phyloP scores from a whole-genome alignment of 2,329 filamentous ascomycete species.

The Eutypa lata region DNA sequence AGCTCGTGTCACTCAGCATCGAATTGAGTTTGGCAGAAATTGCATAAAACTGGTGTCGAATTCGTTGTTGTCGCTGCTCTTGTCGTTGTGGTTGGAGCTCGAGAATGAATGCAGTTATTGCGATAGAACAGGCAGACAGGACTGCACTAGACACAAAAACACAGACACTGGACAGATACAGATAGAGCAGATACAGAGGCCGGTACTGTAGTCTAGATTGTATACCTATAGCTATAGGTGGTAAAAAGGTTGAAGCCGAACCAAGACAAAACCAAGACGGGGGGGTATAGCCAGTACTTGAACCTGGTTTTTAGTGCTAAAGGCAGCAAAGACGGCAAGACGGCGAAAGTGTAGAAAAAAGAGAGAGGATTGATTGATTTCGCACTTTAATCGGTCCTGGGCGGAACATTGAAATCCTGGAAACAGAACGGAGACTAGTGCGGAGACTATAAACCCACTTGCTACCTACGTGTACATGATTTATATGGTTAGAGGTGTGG shows the following conservation, averaged over 20 bases:
- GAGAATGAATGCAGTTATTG: neutral
- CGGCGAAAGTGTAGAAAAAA: neutral
- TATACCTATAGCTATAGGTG: too few relatives aligned
- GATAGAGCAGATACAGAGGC: too few relatives aligned
- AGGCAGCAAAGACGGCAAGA: neutral
- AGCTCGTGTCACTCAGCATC: neutral
- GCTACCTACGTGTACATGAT: neutral
- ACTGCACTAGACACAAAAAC: neutral
- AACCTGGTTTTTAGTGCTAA: neutral
- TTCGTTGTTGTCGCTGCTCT: too few relatives aligned
- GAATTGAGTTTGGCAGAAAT: neutral
- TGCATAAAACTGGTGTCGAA: too few relatives aligned
- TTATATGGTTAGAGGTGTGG: neutral
- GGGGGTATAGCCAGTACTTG: neutral
- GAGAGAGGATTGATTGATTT: neutral
- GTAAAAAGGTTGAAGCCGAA: neutral
- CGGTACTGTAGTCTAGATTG: too few relatives aligned
- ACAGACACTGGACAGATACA: too few relatives aligned
- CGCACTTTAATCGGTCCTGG: neutral
- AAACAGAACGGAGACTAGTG: neutral
- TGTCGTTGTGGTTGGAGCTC: neutral
- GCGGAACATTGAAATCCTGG: neutral
- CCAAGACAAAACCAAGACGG: neutral
- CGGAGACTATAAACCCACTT: neutral
- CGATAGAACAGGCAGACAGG: neutral